Conservation (phyloP, 2,329 filamentous ascomycete species). For the Trichoderma citrinoviride region DNA sequence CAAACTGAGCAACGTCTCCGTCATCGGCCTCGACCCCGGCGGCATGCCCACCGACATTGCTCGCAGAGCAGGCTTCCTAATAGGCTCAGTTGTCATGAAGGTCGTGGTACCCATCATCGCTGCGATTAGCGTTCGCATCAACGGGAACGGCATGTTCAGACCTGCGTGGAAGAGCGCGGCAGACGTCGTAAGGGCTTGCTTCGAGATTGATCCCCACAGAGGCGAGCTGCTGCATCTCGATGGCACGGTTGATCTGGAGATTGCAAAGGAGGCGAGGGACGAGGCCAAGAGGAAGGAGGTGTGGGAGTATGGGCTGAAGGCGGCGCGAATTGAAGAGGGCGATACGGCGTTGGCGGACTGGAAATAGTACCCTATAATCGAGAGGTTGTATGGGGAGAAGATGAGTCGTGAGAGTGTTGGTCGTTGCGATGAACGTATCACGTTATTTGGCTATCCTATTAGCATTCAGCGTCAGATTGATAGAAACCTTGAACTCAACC, state of each 20-base stretch:
- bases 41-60: slow-evolving; percentile 36
- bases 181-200: slow-evolving; percentile 34
- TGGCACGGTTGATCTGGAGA: slow-evolving; percentile 32
- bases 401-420: background rate
- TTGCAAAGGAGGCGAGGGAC: slow-evolving; percentile 34
- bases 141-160: slow-evolving; percentile 34
- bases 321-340: slow-evolving; percentile 27
- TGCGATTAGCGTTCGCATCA: slow-evolving; percentile 27
- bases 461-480: background rate
- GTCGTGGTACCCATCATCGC: slow-evolving; percentile 29
- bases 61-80: slow-evolving; percentile 30
- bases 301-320: slow-evolving; percentile 34
- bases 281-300: slow-evolving; percentile 31
- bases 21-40: slow-evolving; percentile 41
- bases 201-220: slow-evolving; percentile 30
- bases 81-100: slow-evolving; percentile 28
- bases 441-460: background rate
- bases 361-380: slow-evolving; percentile 24
- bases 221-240: slow-evolving; percentile 37
- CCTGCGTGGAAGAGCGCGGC: slow-evolving; percentile 35
- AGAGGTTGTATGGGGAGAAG: background rate
- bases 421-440: too few species aligned
- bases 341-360: slow-evolving; percentile 32
- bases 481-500: too few species aligned
- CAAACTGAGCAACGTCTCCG: slow-evolving; percentile 34